These are phyloP conservation scores for Cyclostephanos invisitatus DNA, from an alignment of 108 stramenopile genomes.

Conservation along the genomic window DNA sequence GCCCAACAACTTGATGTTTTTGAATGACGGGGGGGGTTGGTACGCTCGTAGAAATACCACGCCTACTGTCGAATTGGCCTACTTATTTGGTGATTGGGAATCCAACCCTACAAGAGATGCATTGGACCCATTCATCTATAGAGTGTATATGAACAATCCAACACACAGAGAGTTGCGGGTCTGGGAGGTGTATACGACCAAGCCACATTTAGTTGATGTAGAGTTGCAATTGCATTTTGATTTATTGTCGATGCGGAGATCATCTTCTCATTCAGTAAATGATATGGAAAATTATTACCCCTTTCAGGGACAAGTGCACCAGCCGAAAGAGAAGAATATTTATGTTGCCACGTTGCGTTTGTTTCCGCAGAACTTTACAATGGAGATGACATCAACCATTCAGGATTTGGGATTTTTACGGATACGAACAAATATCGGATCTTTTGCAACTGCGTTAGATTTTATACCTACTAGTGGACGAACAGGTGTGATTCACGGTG, in stretches of 20 bases:
- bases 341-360: slow-evolving; percentile 53
- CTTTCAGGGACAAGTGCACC: slow-evolving; percentile 32
- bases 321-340: slow-evolving; percentile 45
- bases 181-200: slow-evolving; percentile 57
- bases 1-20: slow-evolving; percentile 44
- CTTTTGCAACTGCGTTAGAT: slow-evolving; percentile 56
- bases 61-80: slow-evolving; percentile 17
- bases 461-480: slow-evolving; percentile 35
- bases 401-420: slow-evolving; percentile 57
- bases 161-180: slow-evolving; percentile 37
- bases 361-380: slow-evolving; percentile 45
- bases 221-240: slow-evolving; percentile 24
- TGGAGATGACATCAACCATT: slow-evolving; percentile 26
- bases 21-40: slow-evolving; percentile 50
- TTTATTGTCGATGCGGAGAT: not conserved
- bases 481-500: slow-evolving; percentile 22
- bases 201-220: slow-evolving; percentile 50
- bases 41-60: slow-evolving; percentile 38
- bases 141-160: slow-evolving; percentile 66
- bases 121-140: slow-evolving; percentile 40
- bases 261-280: slow-evolving; percentile 7
- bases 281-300: slow-evolving; percentile 32
- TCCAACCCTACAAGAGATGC: slow-evolving; percentile 5
- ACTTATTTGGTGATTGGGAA: slow-evolving; percentile 12
- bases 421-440: slow-evolving; percentile 51